Evolutionary conservation across 163 green algal genomes (phyloP), one percentile per base, ranked within the genome.

Genomic region (Chlorella variabilis): DNA sequence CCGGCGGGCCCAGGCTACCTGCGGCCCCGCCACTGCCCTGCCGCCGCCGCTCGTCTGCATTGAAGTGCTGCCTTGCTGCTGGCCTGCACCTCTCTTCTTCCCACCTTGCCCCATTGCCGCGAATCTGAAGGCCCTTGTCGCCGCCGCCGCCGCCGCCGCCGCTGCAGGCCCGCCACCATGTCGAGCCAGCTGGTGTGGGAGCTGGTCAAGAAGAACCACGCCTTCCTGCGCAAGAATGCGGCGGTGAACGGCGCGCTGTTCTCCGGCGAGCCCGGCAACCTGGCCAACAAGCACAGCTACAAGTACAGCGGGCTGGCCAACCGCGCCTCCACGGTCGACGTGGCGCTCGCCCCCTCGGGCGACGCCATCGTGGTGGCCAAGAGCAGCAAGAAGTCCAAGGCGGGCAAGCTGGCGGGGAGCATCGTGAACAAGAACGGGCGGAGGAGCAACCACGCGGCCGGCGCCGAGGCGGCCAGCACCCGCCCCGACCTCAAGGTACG

Each of bases 261-360:
- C n/a, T 76, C 67, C 69, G 63, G 76, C 25, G 88, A 92, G 84
- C 74, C 81, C 39, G 88, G 88, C 71, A 92, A 92, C 82, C 65
- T 91, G 75, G 27, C 41, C 58, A 87, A 85, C 71, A 56, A 80
- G 36, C 75, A 85, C 84, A 86, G 67, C 61, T 90, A 88, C 84
- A 91, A 90, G 76, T 85, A 89, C 77, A 91, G 86, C 68, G 88
- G 88, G 58, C 68, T 92, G 62, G 80, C 80, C 71, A 92, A 92
- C 79, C 48, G 51, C 25, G 58, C 71, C 63, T 82, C 80, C 54
- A 87, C 76, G 41, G 80, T 91, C 36, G 82, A 89, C 56, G 84
- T 91, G 51, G 65, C 82, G 9, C 62, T 36, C 3, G 68, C 81
- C 21, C 71, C 82, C 4, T 29, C 48, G 21, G 71, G 61, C n/a